Evolutionary conservation across 345 rosid species (phyloP).

Genomic region (Brassica incana): DNA sequence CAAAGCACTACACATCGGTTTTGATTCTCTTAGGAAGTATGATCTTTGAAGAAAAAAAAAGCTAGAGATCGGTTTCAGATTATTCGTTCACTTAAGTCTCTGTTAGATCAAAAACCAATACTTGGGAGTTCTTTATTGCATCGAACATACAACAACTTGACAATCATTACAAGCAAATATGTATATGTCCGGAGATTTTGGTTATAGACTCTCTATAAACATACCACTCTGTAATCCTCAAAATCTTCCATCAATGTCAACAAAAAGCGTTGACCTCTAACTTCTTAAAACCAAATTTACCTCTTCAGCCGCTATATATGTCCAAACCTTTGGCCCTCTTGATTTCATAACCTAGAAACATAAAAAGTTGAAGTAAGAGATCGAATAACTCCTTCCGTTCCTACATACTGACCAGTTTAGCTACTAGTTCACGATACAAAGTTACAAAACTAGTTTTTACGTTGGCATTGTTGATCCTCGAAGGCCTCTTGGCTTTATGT

Average conservation of each 20-base stretch:
- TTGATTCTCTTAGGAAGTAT: background rate
- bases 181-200: background rate
- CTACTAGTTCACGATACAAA: too few species aligned
- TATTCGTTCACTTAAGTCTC: background rate
- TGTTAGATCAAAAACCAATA: background rate
- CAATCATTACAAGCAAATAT: background rate
- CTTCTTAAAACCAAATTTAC: background rate
- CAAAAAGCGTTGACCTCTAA: background rate
- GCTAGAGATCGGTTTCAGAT: background rate
- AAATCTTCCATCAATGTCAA: background rate
- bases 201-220: background rate
- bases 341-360: background rate
- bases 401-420: too few species aligned
- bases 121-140: background rate
- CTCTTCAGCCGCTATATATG: background rate
- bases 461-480: too few species aligned
- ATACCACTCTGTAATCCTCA: background rate
- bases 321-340: background rate
- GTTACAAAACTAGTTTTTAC: too few species aligned
- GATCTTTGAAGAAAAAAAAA: background rate
- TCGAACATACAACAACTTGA: background rate
- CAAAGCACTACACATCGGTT: background rate
- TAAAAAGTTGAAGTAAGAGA: background rate
- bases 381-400: too few species aligned
- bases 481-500: background rate